These are phyloP conservation scores for Vaccinium darrowii DNA, from an alignment of 148 eudicot species.

Conservation along the genomic window DNA sequence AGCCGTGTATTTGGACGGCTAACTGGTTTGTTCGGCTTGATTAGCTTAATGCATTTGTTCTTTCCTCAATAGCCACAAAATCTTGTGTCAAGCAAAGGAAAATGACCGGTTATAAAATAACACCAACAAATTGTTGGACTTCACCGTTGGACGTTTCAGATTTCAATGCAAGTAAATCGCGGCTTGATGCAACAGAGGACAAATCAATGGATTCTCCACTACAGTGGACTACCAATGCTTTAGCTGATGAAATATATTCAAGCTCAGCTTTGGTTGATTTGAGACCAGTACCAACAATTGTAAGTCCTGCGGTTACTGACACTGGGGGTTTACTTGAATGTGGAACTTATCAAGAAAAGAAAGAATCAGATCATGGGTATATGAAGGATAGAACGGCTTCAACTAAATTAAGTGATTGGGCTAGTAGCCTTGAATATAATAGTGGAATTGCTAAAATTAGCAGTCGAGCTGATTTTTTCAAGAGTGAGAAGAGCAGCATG, in stretches of 20 bases:
- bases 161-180: constrained; percentile 26
- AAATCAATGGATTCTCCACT: constrained; percentile 25
- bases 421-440: constrained; percentile 55
- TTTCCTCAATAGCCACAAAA: constrained; percentile 54
- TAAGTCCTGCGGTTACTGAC: constrained; percentile 15
- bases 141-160: constrained; percentile 30
- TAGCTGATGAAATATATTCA: constrained; percentile 49
- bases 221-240: constrained; percentile 29
- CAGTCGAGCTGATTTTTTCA: constrained; percentile 57
- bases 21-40: constrained; percentile 31
- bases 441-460: constrained; percentile 76
- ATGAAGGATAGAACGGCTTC: constrained; percentile 41
- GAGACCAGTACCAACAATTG: constrained; percentile 21
- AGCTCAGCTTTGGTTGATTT: constrained; percentile 39
- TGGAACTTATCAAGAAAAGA: constrained; percentile 44
- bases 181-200: constrained; percentile 27
- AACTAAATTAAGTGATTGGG: constrained; percentile 62
- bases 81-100: constrained; percentile 35
- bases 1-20: constrained; percentile 16
- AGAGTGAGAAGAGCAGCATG: constrained; percentile 76
- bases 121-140: constrained; percentile 17
- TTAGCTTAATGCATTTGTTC: constrained; percentile 15
- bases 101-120: constrained; percentile 32
- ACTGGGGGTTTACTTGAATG: constrained; percentile 31
- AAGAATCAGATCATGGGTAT: constrained; percentile 34